These are phyloP conservation scores for Zygosaccharomyces rouxii DNA, from an alignment of 805 yeast species.

Conservation along the genomic window DNA sequence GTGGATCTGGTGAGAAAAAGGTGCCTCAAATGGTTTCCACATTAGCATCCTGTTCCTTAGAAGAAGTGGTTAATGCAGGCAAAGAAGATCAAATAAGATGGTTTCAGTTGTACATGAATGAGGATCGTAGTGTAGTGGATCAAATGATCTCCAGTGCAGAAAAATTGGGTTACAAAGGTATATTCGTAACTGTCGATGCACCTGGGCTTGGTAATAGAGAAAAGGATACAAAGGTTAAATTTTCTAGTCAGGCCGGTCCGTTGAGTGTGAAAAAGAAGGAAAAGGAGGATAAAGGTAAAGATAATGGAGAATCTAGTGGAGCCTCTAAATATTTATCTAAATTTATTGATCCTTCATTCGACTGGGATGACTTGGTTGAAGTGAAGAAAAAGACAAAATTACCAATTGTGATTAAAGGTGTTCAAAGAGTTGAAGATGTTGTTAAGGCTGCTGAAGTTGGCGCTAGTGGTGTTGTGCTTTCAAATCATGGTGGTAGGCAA, in stretches of 20 bases:
- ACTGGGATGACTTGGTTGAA: constrained; percentile 62
- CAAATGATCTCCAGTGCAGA: constrained; percentile 68
- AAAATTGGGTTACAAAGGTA: constrained; percentile 67
- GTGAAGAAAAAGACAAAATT: constrained; percentile 52
- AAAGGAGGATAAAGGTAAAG: constrained; percentile 42
- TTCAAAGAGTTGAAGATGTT: constrained; percentile 80
- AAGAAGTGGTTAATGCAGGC: constrained; percentile 74
- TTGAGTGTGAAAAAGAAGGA: constrained; percentile 45
- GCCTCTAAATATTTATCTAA: constrained; percentile 85
- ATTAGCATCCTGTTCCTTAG: constrained; percentile 80
- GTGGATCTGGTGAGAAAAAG: constrained; percentile 61
- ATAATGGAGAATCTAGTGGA: constrained; percentile 59
- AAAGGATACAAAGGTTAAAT: constrained; percentile 72
- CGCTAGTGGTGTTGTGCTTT: constrained; percentile 70
- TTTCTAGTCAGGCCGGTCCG: constrained; percentile 37
- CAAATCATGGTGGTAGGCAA: constrained; percentile 90
- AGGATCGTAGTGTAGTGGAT: constrained; percentile 62
- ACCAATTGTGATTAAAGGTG: constrained; percentile 75
- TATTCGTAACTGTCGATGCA: constrained; percentile 89
- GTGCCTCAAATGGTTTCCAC: constrained; percentile 84
- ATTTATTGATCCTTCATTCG: constrained; percentile 67
- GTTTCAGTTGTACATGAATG: constrained; percentile 83
- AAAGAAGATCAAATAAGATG: constrained; percentile 69
- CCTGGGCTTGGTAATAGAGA: constrained; percentile 90
- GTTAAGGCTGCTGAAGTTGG: constrained; percentile 68